phyloP scores from a whole-genome alignment of 495 filamentous ascomycete species.

The Pseudotulostoma volvatum region DNA sequence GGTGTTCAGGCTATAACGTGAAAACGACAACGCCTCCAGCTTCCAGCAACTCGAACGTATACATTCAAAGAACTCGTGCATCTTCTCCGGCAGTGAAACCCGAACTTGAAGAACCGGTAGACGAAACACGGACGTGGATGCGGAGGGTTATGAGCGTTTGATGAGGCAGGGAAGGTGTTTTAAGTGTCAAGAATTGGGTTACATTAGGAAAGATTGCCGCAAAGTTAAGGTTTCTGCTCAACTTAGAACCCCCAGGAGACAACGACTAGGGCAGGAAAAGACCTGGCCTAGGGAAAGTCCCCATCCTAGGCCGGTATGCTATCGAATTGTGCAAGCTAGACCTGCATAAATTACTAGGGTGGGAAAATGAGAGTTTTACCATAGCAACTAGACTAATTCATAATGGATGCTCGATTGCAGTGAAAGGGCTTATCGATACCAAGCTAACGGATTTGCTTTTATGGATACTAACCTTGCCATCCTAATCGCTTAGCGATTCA shows the following conservation, averaged over 20 bases:
- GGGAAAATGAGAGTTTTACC: constrained; percentile 5
- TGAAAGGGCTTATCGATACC: neutral
- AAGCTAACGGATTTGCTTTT: no score
- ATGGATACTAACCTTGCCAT: constrained; percentile 1
- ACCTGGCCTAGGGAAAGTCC: constrained; percentile 2
- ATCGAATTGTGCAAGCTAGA: neutral
- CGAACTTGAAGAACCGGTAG: no score
- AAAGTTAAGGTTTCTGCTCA: neutral
- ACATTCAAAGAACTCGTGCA: no score
- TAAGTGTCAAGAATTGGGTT: neutral
- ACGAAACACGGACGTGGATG: no score
- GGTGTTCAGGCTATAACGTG: neutral
- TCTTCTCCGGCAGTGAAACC: no score
- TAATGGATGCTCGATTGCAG: constrained; percentile 1
- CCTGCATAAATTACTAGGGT: neutral
- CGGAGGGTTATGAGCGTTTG: no score
- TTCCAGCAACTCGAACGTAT: no score
- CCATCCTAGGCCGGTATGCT: neutral
- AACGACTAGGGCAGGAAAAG: neutral
- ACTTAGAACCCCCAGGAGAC: neutral
- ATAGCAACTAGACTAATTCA: constrained; percentile 2
- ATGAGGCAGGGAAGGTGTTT: constrained; percentile 2
- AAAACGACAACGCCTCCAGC: neutral
- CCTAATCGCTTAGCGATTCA: no score
- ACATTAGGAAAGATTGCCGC: neutral